Base-by-base conservation (phyloP, 2,329 filamentous ascomycete species). In the Penicillium sp. region DNA sequence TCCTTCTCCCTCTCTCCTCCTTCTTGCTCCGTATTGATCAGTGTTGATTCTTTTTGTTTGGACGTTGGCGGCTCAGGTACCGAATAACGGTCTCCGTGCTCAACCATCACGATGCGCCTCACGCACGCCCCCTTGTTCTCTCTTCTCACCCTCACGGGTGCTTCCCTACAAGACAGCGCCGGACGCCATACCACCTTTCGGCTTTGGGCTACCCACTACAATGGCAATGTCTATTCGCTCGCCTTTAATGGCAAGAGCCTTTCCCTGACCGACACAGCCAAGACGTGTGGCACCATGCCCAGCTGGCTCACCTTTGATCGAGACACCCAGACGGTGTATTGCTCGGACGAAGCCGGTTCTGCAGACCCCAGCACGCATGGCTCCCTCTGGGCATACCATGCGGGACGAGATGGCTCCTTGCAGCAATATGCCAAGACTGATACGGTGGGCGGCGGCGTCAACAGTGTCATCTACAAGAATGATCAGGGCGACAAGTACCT, bases 281-380 rank as follows among this genome's bases (percentile, higher is more conserved):
- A 64, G 18, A 60, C 64, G 11, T 69, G 66, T 49, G 66, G 65
- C 7, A 47, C 43, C 5, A 66, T 66, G 56, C 66, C 68, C 4
- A 69, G 66, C 52, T 70, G 67, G 66, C 45, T 70, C 4, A 68
- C 62, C 3, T 57, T 64, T 18, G 66, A 69, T 45, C 8, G 56
- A 1, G 40, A 45, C 1, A 47, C 56, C 6, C 50, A 55, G 4
- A 61, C 53, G 1, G 49, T 70, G 5, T 70, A 67, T 55, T 70
- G 68, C 54, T 58, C 64, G 3, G 64, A 69, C 32, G 68, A 70
- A 46, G 50, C 52, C 4, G 66, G 64, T 2, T 52, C 50, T 1
- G 38, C 54, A 2, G 56, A 57, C 26, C 47, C 57, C 3, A 54
- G 49, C 2, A 56, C 51, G 3, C 60, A 62, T 18, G 65, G 66